These are phyloP conservation scores for Selenicereus undatus DNA, from an alignment of 148 eudicot genomes.

Conservation along the genomic window DNA sequence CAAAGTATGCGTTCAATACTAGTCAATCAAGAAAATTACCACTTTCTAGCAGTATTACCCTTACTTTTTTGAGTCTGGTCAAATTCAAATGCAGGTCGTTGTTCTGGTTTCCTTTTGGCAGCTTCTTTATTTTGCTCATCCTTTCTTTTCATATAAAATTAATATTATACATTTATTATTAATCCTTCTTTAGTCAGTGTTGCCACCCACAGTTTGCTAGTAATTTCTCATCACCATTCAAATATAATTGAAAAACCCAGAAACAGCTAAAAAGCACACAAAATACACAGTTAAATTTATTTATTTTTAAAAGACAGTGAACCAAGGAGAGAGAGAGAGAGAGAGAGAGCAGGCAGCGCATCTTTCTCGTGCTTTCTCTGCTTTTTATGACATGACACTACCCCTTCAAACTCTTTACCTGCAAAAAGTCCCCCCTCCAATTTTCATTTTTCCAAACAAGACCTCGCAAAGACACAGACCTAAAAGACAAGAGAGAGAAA, in stretches of 20 bases:
- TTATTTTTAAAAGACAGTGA: not conserved
- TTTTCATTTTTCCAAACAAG: conserved; percentile 22
- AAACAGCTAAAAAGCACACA: not conserved
- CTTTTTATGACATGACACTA: conserved; percentile 20
- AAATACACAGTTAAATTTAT: not conserved
- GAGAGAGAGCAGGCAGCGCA: not conserved
- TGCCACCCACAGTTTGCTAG: not conserved
- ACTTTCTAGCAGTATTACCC: not conserved
- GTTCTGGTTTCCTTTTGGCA: conserved; percentile 11
- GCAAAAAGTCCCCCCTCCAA: conserved; percentile 11
- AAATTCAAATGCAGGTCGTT: conserved; percentile 12
- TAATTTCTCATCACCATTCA: not conserved
- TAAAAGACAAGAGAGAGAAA: not conserved
- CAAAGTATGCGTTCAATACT: too few species aligned
- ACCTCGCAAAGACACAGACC: not conserved
- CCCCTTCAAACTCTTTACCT: conserved; percentile 16
- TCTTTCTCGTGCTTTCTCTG: conserved; percentile 31
- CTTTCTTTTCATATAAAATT: not conserved
- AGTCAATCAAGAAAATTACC: not conserved
- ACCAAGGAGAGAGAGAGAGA: not conserved
- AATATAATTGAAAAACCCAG: not conserved
- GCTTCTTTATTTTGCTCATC: not conserved
- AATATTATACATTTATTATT: too few species aligned
- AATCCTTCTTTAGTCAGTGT: not conserved
- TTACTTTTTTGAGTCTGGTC: conserved; percentile 14